Percentiles rank a stretch among this genome's conserved stretches.
Conservation (phyloP, 345 rosid species). For the Eucalyptus brandiana region DNA sequence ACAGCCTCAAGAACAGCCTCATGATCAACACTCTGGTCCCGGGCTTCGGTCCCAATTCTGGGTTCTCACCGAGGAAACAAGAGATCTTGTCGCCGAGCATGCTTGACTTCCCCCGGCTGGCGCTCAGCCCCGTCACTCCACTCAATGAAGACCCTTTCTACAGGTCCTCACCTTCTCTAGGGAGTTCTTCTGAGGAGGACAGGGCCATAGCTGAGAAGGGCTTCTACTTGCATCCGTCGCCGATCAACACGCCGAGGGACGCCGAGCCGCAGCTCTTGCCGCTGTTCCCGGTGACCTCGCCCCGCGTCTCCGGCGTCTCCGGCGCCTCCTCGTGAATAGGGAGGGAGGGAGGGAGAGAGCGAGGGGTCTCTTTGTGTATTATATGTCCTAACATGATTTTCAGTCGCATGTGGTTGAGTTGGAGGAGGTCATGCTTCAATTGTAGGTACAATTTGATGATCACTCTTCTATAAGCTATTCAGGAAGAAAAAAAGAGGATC, state of each 20-base stretch:
- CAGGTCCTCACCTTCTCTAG: constrained; percentile 45
- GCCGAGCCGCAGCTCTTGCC: constrained; percentile 89
- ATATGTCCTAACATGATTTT: not conserved
- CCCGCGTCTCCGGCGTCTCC: constrained; percentile 50
- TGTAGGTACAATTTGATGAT: not conserved
- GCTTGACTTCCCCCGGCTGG: constrained; percentile 88
- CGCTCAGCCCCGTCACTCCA: constrained; percentile 87
- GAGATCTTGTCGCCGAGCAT: constrained; percentile 89
- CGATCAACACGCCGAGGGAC: constrained; percentile 81
- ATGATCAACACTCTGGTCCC: constrained; percentile 79
- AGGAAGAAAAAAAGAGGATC: not conserved
- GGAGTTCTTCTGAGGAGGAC: constrained; percentile 65
- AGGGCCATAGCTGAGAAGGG: constrained; percentile 85
- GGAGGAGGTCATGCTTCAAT: not conserved
- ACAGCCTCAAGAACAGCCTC: constrained; percentile 64
- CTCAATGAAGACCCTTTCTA: constrained; percentile 55
- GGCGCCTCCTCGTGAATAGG: constrained; percentile 24
- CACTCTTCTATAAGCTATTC: not conserved
- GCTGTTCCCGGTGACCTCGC: constrained; percentile 84
- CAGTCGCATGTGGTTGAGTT: not conserved
- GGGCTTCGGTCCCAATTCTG: constrained; percentile 4
- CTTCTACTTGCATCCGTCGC: constrained; percentile 82
- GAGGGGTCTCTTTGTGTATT: not conserved
- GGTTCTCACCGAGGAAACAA: constrained; percentile 54
- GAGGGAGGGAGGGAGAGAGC: not conserved